Base-by-base conservation (phyloP, 305 asterid species). In the Fraxinus paxiana region DNA sequence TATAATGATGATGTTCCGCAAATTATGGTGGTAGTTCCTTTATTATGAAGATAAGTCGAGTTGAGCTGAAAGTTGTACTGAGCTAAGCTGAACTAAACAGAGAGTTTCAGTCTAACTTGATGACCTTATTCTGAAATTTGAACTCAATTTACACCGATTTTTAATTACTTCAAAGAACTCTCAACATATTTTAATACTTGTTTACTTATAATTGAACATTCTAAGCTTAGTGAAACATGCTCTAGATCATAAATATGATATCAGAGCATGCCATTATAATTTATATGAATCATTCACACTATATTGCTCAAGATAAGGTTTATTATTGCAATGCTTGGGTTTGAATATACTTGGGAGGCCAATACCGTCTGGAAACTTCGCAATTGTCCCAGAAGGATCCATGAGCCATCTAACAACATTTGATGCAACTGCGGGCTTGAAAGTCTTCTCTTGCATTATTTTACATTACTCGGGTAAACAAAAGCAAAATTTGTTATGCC, bases 281-380 rank as follows among this genome's bases (percentile, higher is more conserved):
- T 1, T 17, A 54, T 51, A 15, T n/a, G 63, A 4, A 51, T 51
- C 7, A 51, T 51, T 51, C 63, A 15, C 12, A 12, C 31, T 20
- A 22, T 43, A 3, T 70, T 15, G 76, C 30, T 54, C 20, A 37
- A 71, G 71, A 48, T 35, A 34, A 71, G 46, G 31, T 41, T 15
- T 17, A 10, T 6, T 87, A 92, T 96, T 91, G 92, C 86, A 88
- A 67, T 88, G 84, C 81, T 88, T 92, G 56, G 92, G 87, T 73
- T 93, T 87, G 37, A 93, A 90, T 83, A 92, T 91, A 77, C 92
- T 89, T 31, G 96, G 98, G 83, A 93, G 92, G 82, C 97, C 96
- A 79, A 92, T 84, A 80, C 88, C 93, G 18, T 84, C 79, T 7
- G 97, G 94, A 87, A 93, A 93, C 69, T 88, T 92, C 28, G 91